Conservation (phyloP, 1,284 basidiomycete genomes). For the Tilletia caries region DNA sequence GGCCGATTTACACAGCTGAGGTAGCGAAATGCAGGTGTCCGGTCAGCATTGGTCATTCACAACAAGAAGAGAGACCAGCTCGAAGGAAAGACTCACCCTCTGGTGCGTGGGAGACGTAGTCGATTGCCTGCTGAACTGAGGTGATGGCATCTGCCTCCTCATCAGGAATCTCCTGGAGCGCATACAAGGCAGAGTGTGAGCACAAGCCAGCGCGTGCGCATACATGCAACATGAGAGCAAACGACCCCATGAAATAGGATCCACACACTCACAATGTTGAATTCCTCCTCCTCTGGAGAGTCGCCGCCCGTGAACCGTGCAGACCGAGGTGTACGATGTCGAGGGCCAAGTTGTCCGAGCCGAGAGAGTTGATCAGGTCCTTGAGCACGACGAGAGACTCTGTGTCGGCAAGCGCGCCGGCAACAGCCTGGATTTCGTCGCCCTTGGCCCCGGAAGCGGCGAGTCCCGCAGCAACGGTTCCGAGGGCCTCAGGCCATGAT, state of each 20-base stretch:
- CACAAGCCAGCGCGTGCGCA: neutral
- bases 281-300: conserved; percentile 72
- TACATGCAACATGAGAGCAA: neutral
- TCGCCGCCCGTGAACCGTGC: conserved; percentile 3
- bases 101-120: conserved; percentile 93
- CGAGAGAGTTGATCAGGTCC: conserved; percentile 87
- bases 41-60: no score
- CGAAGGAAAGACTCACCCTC: conserved; percentile 59
- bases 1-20: neutral
- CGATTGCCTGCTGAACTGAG: conserved; percentile 90
- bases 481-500: conserved; percentile 87
- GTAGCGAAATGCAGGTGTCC: neutral
- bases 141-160: conserved; percentile 96
- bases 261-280: conserved; percentile 51
- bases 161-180: conserved; percentile 84
- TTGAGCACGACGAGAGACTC: conserved; percentile 91
- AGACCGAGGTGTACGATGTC: conserved; percentile 73
- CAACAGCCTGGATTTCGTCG: conserved; percentile 95
- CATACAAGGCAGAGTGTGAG: neutral
- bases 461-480: conserved; percentile 75
- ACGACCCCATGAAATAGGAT: no score
- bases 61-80: neutral
- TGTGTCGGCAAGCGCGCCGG: conserved; percentile 87
- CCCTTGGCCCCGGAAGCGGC: conserved; percentile 75
- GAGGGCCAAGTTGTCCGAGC: conserved; percentile 87